Conservation (phyloP, 306 rosid species). For the Acacia melanoxylon region DNA sequence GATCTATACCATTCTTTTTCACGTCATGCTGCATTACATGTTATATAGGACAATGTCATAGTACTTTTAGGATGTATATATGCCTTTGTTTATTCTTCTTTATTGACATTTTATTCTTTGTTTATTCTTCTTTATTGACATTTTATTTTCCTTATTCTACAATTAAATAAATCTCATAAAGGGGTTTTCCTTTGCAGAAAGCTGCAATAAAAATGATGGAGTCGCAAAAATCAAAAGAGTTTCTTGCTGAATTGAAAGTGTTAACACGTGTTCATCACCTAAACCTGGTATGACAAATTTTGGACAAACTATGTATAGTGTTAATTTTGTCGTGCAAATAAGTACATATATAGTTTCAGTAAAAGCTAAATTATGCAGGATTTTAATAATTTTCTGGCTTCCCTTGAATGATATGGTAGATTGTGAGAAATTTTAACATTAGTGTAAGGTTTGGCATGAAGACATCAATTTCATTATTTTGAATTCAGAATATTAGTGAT, state of each 20-base stretch:
- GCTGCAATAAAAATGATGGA: constrained; percentile 95
- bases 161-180: constrained; percentile 1
- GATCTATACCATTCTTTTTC: background rate
- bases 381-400: background rate
- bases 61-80: background rate
- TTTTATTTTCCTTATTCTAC: constrained; percentile 18
- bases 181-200: constrained; percentile 49
- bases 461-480: background rate
- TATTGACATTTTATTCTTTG: constrained; percentile 5
- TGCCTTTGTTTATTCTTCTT: background rate
- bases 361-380: background rate
- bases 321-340: background rate
- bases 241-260: constrained; percentile 83
- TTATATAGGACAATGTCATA: background rate
- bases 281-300: constrained; percentile 66
- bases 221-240: constrained; percentile 77
- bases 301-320: background rate
- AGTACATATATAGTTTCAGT: background rate
- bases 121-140: constrained; percentile 2
- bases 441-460: background rate
- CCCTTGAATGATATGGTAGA: background rate
- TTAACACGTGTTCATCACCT: constrained; percentile 87
- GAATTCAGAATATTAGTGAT: background rate
- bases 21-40: background rate
- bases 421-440: background rate